Base-by-base conservation (phyloP, 805 yeast species). In the Saturnispora halmiae region DNA sequence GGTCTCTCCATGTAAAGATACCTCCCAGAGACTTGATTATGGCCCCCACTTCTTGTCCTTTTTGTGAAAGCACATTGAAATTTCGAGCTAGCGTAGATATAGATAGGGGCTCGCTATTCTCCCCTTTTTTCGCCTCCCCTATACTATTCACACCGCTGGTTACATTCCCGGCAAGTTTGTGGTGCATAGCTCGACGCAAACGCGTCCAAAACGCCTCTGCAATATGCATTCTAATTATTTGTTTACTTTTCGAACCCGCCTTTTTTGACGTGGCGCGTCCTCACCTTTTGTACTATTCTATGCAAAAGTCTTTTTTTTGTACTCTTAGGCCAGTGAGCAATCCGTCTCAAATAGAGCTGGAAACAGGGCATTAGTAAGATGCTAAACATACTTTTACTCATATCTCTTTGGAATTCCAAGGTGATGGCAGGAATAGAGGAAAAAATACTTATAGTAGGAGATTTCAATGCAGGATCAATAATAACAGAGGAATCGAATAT, bases 1-100 rank as follows among this genome's bases (percentile, higher is more conserved):
- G 88, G 21, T 69, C 66, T 44, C 77, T 73, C 96, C 96, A 88
- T 9, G 26, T 69, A 49, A 82, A 15, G 15, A 46, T 34, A 2
- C 26, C 29, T 2, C 9, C 24, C 7, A 41, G 34, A 4, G 31
- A 27, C 24, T 21, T 19, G 7, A 44, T 13, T 3, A 41, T 15
- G 3, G 18, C 18, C 2, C 32, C 79, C 8, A 82, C 51, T 0
- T 65, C 61, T 22, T 79, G 74, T 66, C 79, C 66, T 41, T 75
- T 70, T 9, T 67, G 51, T 38, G 80, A 75, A 49, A 82, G 56
- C 29, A 66, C 65, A 46, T 74, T 70, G 53, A 83, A 64, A 57
- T 82, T 83, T 14, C 69, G 62, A 2, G 75, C 66, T 37, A 84
- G 60, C 4, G 67, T 58, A 4, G 77, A 56, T 0, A 83, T 63